A percentile compares a stretch with the other conserved stretches of the same genome.
These are phyloP conservation scores for Silene conica DNA, from an alignment of 148 eudicot species.

Conservation along the genomic window DNA sequence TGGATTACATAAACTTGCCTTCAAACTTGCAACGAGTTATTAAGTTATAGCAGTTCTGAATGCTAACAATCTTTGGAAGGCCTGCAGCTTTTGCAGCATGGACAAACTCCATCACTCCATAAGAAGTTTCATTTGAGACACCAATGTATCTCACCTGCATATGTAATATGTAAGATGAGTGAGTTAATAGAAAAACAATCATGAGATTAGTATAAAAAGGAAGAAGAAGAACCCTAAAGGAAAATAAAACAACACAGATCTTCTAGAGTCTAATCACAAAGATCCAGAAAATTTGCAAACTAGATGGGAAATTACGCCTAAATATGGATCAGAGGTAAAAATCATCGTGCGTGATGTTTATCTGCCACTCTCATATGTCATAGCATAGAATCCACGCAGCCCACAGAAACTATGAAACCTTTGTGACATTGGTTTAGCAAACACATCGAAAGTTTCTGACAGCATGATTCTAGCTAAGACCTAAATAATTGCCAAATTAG, in stretches of 20 bases:
- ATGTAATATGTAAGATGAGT: slow-evolving; percentile 3
- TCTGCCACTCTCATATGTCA: background rate
- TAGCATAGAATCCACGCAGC: too few species aligned
- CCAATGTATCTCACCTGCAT: slow-evolving; percentile 86
- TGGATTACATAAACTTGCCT: slow-evolving; percentile 39
- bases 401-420: background rate
- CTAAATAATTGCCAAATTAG: background rate
- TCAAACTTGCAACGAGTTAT: slow-evolving; percentile 74
- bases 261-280: background rate
- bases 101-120: slow-evolving; percentile 97
- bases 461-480: too few species aligned
- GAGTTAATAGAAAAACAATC: background rate
- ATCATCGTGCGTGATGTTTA: background rate
- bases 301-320: background rate
- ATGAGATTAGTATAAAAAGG: background rate
- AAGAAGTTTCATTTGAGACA: slow-evolving; percentile 93
- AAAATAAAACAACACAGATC: background rate
- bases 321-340: background rate
- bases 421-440: background rate
- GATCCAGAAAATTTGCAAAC: background rate
- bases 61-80: slow-evolving; percentile 87
- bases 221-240: too few species aligned
- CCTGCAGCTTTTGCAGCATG: slow-evolving; percentile 87
- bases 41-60: slow-evolving; percentile 82
- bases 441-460: background rate